phyloP scores from a whole-genome alignment of 352 stramenopile genomes.

The Phytophthora macrochlamydospora region DNA sequence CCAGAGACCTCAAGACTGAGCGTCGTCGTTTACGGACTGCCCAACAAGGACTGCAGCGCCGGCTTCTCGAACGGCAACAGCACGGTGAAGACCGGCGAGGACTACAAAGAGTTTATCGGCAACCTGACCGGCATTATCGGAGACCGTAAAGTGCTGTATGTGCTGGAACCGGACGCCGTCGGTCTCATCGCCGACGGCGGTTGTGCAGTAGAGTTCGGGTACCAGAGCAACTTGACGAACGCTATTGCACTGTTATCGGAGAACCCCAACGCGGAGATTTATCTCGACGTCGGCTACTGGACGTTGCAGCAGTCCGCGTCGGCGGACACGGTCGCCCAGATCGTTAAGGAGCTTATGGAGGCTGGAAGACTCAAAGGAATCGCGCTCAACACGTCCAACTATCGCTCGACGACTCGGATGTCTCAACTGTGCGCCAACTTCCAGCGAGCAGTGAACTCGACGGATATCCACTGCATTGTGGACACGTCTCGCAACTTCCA shows the following conservation, averaged over 20 bases:
- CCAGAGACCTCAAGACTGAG: slow-evolving; percentile 45
- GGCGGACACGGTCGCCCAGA: slow-evolving; percentile 32
- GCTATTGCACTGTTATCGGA: slow-evolving; percentile 49
- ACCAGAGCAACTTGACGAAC: slow-evolving; percentile 54
- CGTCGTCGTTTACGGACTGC: slow-evolving; percentile 74
- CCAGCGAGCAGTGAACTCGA: slow-evolving; percentile 47
- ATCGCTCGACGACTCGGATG: slow-evolving; percentile 57
- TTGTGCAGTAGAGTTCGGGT: slow-evolving; percentile 48
- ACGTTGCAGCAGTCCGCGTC: slow-evolving; percentile 37
- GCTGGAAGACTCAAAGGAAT: slow-evolving; percentile 62
- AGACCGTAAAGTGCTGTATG: slow-evolving; percentile 64
- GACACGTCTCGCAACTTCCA: slow-evolving; percentile 75
- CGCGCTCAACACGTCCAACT: slow-evolving; percentile 83
- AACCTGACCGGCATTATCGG: slow-evolving; percentile 47
- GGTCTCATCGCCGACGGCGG: slow-evolving; percentile 47
- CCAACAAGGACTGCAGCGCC: slow-evolving; percentile 77
- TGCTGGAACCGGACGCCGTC: slow-evolving; percentile 74
- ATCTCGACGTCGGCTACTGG: slow-evolving; percentile 76
- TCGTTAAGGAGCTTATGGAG: slow-evolving; percentile 49
- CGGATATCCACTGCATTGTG: slow-evolving; percentile 55
- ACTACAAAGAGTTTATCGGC: slow-evolving; percentile 61
- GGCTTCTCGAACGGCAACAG: slow-evolving; percentile 46
- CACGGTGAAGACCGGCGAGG: slow-evolving; percentile 38
- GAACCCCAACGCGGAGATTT: slow-evolving; percentile 73
- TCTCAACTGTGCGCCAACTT: slow-evolving; percentile 56